These are phyloP conservation scores for Dryas alaskensis DNA, from an alignment of 306 rosid species.

Conservation along the genomic window DNA sequence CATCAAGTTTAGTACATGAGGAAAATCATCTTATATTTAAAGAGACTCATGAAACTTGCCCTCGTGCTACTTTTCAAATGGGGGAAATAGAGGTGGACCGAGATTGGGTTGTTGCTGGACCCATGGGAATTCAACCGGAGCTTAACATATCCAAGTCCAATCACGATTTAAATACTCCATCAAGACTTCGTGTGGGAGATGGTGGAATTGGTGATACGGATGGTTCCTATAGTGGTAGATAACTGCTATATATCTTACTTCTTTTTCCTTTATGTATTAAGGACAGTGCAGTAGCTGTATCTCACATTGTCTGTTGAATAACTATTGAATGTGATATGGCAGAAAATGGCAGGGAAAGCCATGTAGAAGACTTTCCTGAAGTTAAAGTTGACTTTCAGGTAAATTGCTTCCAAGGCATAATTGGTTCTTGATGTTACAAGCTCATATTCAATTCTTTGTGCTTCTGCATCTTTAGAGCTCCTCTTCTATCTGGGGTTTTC, in stretches of 20 bases:
- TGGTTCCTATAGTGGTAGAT: slow-evolving; percentile 37
- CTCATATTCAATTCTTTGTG: neutral
- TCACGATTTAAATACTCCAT: slow-evolving; percentile 34
- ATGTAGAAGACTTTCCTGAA: slow-evolving; percentile 73
- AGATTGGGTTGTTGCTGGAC: slow-evolving; percentile 40
- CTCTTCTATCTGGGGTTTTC: neutral
- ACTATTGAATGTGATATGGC: slow-evolving; percentile 36
- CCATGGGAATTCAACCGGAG: slow-evolving; percentile 39
- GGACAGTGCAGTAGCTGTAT: neutral
- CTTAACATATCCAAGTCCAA: slow-evolving; percentile 33
- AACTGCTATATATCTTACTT: slow-evolving; percentile 11
- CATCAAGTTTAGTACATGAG: slow-evolving; percentile 49
- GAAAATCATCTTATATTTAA: slow-evolving; percentile 41
- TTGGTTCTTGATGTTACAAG: neutral
- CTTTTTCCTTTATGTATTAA: neutral
- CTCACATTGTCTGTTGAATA: neutral
- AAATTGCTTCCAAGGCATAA: slow-evolving; percentile 16
- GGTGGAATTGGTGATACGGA: slow-evolving; percentile 44
- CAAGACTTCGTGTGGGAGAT: slow-evolving; percentile 32
- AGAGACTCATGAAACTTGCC: slow-evolving; percentile 40
- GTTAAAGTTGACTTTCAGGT: slow-evolving; percentile 91
- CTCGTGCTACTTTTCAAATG: slow-evolving; percentile 32
- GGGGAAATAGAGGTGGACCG: slow-evolving; percentile 40
- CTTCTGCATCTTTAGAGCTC: neutral
- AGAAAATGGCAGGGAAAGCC: slow-evolving; percentile 58